Conservation (phyloP, 306 rosid genomes). For the Rubus parviflorus region DNA sequence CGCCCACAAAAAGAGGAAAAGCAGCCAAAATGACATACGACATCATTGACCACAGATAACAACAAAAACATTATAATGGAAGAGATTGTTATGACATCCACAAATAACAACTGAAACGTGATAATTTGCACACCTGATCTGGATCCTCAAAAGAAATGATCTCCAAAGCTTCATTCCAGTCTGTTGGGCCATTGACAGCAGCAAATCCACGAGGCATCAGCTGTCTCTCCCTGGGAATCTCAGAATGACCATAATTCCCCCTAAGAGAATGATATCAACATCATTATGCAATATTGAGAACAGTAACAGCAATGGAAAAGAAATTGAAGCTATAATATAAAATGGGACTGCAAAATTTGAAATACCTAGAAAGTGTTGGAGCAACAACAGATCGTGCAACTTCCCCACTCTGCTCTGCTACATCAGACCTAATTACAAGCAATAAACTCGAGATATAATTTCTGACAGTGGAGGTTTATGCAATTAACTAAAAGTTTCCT, state of each 20-base stretch:
- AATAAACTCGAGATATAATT: not conserved
- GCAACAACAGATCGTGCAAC: conserved; percentile 68
- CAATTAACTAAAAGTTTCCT: not conserved
- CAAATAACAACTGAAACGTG: not conserved
- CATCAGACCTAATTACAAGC: conserved; percentile 58
- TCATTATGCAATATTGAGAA: conserved; percentile 11
- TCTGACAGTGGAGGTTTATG: not conserved
- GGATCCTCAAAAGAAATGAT: conserved; percentile 92
- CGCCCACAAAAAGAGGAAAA: not conserved
- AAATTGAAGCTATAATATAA: not conserved
- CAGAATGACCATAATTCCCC: conserved; percentile 69
- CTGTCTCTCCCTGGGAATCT: conserved; percentile 65
- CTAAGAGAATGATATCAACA: conserved; percentile 35
- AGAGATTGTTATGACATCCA: not conserved
- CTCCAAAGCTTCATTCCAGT: conserved; percentile 98
- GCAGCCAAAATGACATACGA: not conserved
- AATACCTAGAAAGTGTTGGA: conserved; percentile 58
- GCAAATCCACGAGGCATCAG: conserved; percentile 50
- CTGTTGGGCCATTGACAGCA: conserved; percentile 73
- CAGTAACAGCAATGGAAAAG: not conserved
- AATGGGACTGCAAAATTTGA: not conserved
- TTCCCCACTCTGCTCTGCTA: conserved; percentile 96
- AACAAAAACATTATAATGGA: not conserved
- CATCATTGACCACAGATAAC: not conserved
- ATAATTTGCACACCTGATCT: conserved; percentile 63